These are phyloP conservation scores for Ophiostoma pallidulum DNA, from an alignment of 2,329 filamentous ascomycete genomes.

Conservation along the genomic window DNA sequence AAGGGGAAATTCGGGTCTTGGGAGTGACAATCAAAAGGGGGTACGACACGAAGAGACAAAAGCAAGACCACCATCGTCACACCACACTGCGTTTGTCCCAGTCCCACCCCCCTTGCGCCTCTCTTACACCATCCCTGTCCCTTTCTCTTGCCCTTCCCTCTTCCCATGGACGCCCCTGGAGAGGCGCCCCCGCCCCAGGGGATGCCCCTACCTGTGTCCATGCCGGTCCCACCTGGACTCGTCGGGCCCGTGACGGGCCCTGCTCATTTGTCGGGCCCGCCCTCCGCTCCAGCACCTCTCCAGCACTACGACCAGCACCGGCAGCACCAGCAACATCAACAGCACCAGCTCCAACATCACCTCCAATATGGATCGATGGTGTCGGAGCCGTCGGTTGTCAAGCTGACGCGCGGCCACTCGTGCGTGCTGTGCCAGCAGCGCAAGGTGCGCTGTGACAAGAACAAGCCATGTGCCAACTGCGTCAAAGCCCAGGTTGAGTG, in stretches of 20 bases:
- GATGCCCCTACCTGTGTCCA: slow-evolving; percentile 14
- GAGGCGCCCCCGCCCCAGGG: slow-evolving; percentile 6
- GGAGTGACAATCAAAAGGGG: too few species aligned
- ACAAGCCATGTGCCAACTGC: slow-evolving; percentile 62
- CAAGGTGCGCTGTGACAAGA: slow-evolving; percentile 66
- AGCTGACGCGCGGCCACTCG: slow-evolving; percentile 50
- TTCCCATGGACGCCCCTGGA: neutral
- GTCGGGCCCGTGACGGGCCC: slow-evolving; percentile 4
- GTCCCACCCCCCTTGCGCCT: too few species aligned
- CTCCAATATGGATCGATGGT: too few species aligned
- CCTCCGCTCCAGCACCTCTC: neutral
- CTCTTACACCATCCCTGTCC: too few species aligned
- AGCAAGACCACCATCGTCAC: too few species aligned
- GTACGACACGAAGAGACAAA: too few species aligned
- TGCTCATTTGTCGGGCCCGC: slow-evolving; percentile 1
- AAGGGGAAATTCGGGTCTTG: too few species aligned
- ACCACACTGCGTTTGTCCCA: too few species aligned
- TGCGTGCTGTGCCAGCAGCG: slow-evolving; percentile 69
- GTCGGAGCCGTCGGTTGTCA: slow-evolving; percentile 37
- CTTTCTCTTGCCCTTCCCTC: too few species aligned
- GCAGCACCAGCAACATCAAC: neutral
- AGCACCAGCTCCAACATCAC: slow-evolving; percentile 1
- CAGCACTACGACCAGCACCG: slow-evolving; percentile 1
- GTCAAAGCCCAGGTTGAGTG: slow-evolving; percentile 54
- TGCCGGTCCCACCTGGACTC: slow-evolving; percentile 15